phyloP scores from a whole-genome alignment of 1,139 yeast genomes.

The Yamadazyma sp. region DNA sequence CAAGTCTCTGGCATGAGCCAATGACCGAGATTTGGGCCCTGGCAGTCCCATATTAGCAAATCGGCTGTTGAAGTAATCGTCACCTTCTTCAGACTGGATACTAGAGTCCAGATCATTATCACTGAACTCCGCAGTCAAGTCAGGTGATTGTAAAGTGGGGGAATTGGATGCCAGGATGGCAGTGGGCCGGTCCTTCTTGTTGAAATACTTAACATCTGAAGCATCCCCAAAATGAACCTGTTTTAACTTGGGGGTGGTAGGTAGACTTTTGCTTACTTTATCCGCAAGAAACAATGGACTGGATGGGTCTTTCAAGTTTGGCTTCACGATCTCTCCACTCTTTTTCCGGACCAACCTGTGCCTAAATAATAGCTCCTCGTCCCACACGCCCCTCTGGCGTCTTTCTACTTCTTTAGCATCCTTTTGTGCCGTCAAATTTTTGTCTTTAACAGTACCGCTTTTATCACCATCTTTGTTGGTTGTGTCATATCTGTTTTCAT shows the following conservation, averaged over 20 bases:
- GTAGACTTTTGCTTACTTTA: conserved; percentile 59
- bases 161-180: conserved; percentile 71
- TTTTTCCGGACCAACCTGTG: conserved; percentile 59
- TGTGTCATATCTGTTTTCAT: neutral
- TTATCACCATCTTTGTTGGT: neutral
- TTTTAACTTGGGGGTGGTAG: conserved; percentile 71
- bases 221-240: conserved; percentile 76
- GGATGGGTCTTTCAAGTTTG: conserved; percentile 52
- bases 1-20: conserved; percentile 15
- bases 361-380: conserved; percentile 2
- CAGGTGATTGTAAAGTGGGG: conserved; percentile 40
- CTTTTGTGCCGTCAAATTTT: neutral
- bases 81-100: conserved; percentile 7
- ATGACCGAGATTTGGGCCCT: neutral
- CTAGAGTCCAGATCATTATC: conserved; percentile 5
- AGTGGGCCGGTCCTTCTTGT: conserved; percentile 67
- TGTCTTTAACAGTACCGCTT: neutral
- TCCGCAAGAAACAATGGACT: conserved; percentile 33
- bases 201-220: conserved; percentile 57
- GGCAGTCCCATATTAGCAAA: conserved; percentile 6
- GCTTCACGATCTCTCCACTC: conserved; percentile 77
- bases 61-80: conserved; percentile 16
- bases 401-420: neutral
- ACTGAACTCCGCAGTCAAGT: conserved; percentile 16
- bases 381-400: neutral